A percentile compares a stretch with the other conserved stretches of the same genome.
phyloP scores from a whole-genome alignment of 768 basidiomycete species.

The Porphyrellus cyaneotinctus region DNA sequence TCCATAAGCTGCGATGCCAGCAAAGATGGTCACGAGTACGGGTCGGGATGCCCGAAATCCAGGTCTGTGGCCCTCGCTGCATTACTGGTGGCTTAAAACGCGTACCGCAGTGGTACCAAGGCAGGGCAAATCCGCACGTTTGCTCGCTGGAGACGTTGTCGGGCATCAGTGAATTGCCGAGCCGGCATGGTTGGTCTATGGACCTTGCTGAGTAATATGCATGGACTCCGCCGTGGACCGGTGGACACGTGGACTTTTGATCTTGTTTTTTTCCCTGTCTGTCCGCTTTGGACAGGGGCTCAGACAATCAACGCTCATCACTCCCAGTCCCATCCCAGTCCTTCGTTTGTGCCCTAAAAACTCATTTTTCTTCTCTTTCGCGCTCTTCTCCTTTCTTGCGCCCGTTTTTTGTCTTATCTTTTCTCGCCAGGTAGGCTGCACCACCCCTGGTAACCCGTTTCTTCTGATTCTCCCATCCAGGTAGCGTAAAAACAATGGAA shows the following conservation, averaged over 20 bases:
- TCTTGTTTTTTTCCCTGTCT: conserved; percentile 35
- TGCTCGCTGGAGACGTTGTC: background rate
- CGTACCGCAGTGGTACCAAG: conserved; percentile 15
- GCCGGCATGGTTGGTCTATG: conserved; percentile 23
- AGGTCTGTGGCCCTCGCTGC: background rate
- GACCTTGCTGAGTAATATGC: conserved; percentile 21
- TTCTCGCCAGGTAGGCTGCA: conserved; percentile 11
- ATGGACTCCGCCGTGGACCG: conserved; percentile 20
- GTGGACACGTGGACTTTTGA: conserved; percentile 31
- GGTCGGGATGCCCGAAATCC: background rate
- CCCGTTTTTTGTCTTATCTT: background rate
- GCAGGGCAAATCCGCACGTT: conserved; percentile 10
- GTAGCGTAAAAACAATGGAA: conserved; percentile 32
- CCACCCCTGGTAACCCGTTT: background rate
- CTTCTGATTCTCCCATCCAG: conserved; percentile 30
- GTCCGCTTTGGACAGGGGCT: conserved; percentile 35
- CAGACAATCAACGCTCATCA: conserved; percentile 35
- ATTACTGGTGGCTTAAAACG: background rate
- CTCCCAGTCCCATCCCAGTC: conserved; percentile 15
- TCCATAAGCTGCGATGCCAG: background rate
- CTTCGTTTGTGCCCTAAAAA: conserved; percentile 15
- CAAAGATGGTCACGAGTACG: background rate
- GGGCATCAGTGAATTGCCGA: conserved; percentile 4
- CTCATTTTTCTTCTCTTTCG: conserved; percentile 7
- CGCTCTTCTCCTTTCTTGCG: conserved; percentile 1